Evolutionary conservation across 768 basidiomycete species (phyloP), one percentile per base, ranked within the genome.

Genomic region (Boletus sp.): DNA sequence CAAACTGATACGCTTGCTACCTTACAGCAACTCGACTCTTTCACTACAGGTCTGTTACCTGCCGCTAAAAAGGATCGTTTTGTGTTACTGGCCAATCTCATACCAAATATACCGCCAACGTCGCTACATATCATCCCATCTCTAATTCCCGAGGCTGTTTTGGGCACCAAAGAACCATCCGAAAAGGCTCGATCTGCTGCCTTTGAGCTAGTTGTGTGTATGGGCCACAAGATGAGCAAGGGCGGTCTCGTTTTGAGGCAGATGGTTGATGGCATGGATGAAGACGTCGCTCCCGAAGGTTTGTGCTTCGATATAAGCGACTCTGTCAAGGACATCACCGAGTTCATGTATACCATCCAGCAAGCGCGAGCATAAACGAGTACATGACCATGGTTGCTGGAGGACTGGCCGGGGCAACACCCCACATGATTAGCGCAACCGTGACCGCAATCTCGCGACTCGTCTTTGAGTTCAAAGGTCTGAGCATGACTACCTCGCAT

Each of bases 361-460:
- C 84, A 51, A 74, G 75, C 51, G 95, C 94, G 0, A 91, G 71
- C 65, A 80, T 95, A 45, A 87, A 93, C 63, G 97, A 98, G 70
- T 98, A 91, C 70, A 79, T 98, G 77, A 99, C 91, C 4, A 98
- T 99, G 95, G 78, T 98, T 30, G 92, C 92, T 37, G 95, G 94
- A 63, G 97, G 97, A 55, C 75, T 98, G 47, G 94, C 94, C 9
- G 95, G 93, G 20, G 87, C 90, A 14, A 91, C 85, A 11, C 94
- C 96, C 0, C 97, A 99, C 69, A 98, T 97, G 94, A 96, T 98
- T 70, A 96, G 94, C 67, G 97, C 97, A 2, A 92, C 93, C 1
- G 86, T 98, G 51, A 98, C 94, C 7, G 92, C 94, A 0, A 85
- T 99, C 52, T 95, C 95, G 2, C 84, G 97, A 24, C 79, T 98